Evolutionary conservation across 2,329 filamentous ascomycete genomes (phyloP), one percentile per base, ranked within the genome.

Genomic region (Whalleya microplaca): DNA sequence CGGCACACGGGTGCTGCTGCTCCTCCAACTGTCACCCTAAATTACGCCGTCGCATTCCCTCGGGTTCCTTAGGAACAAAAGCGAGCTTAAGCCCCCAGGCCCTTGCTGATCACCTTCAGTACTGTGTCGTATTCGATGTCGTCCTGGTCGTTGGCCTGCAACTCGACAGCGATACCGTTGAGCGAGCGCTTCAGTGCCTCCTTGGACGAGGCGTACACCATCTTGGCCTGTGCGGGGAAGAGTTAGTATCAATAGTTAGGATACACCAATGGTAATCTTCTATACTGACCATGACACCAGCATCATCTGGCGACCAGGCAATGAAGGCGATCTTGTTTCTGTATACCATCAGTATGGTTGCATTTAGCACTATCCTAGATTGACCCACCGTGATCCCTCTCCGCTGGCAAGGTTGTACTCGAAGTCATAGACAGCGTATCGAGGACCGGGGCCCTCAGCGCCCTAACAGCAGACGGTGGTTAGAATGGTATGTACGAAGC

Each of bases 191-290:
- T 94, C 66, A 95, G 84, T 58, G 89, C 88, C 70, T 93, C 89
- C 81, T 94, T 95, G 76, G 91, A 95, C 50, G 91, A 90, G 69
- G 90, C 89, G 82, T 94, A 95, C 76, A 92, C 84, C 91, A 95
- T 95, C 83, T 92, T 92, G 77, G 88, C 83, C 90, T 92, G 66
- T 55, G 45, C 32, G n/a, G 18, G 27, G 19, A 45, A 64, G 19
- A 45, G 64, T 68, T 56, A 65, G 57, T 49, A 41, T 41, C n/a
- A 9, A 16, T 27, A 27, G 9, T 9, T 27, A 42, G 21, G 21
- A 19, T 12, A 29, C 12, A 16, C 19, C n/a, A 27, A 2, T 12
- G 32, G 32, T 21, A 27, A 29, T 42, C 32, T 37, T 29, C 1
- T 23, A 40, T 45, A 78, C 85, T 75, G 73, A 92, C 90, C 82